Conservation (phyloP, 306 rosid genomes). For the Dalbergia cochinchinensis region DNA sequence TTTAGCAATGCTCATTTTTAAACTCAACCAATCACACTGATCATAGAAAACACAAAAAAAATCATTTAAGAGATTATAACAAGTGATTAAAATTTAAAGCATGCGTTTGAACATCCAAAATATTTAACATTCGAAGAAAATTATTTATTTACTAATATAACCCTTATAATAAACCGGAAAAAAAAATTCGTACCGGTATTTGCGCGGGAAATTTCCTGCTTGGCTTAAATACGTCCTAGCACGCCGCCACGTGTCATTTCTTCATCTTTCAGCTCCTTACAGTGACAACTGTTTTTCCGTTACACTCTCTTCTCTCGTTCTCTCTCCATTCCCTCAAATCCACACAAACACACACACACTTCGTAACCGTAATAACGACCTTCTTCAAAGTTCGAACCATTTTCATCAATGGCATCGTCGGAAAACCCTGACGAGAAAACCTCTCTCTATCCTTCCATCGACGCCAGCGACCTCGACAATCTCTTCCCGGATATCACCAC, state of each 20-base stretch:
- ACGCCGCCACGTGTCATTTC: constrained; percentile 41
- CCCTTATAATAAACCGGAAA: not conserved
- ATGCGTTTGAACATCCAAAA: no score
- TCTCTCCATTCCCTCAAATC: constrained; percentile 16
- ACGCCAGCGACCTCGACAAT: constrained; percentile 56
- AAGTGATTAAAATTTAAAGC: not conserved
- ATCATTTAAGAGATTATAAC: not conserved
- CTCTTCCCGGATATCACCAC: constrained; percentile 51
- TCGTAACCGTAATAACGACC: not conserved
- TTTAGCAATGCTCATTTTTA: no score
- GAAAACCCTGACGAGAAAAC: constrained; percentile 41
- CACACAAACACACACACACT: not conserved
- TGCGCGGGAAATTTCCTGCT: constrained; percentile 22
- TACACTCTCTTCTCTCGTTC: not conserved
- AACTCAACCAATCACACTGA: no score
- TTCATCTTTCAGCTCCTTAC: not conserved
- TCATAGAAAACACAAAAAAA: no score
- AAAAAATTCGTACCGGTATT: constrained; percentile 1
- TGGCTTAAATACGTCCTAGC: not conserved
- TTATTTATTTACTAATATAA: no score
- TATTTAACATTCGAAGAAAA: no score
- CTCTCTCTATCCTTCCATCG: constrained; percentile 62
- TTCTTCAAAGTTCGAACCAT: constrained; percentile 9
- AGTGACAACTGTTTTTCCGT: not conserved
- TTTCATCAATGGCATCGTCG: constrained; percentile 53